These are phyloP conservation scores for Phyllosticta citriasiana DNA, from an alignment of 2,329 filamentous ascomycete genomes.

Conservation along the genomic window DNA sequence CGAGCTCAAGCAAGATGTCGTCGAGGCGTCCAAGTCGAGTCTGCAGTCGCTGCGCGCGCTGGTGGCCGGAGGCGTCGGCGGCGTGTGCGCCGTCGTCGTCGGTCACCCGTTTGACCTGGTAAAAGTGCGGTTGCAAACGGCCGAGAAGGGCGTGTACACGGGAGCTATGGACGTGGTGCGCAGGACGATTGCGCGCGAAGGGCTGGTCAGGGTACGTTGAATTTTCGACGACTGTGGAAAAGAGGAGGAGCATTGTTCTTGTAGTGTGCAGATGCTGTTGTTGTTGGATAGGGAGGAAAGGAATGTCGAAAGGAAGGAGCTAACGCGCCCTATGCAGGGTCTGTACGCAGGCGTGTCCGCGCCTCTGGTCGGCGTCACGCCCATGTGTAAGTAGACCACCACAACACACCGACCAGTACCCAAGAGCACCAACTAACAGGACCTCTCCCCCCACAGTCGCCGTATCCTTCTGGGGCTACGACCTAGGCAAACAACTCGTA, in stretches of 20 bases:
- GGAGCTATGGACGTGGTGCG: constrained; percentile 84
- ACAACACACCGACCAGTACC: neutral
- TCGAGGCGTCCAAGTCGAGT: constrained; percentile 42
- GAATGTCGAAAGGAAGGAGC: neutral
- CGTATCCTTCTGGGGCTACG: constrained; percentile 74
- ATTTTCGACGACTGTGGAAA: neutral
- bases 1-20: constrained; percentile 44
- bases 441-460: constrained; percentile 38
- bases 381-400: constrained; percentile 71
- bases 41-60: constrained; percentile 67
- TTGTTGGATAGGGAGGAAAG: neutral
- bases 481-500: constrained; percentile 86
- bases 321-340: constrained; percentile 42
- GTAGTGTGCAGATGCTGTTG: no score
- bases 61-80: constrained; percentile 82
- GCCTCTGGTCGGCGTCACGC: constrained; percentile 88
- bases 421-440: constrained; percentile 12
- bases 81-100: constrained; percentile 85
- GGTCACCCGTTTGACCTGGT: constrained; percentile 95
- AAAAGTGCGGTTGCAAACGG: constrained; percentile 94
- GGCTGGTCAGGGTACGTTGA: constrained; percentile 47
- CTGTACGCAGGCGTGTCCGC: constrained; percentile 96
- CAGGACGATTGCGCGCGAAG: constrained; percentile 81
- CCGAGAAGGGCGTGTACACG: constrained; percentile 84
- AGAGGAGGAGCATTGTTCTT: neutral